These are phyloP conservation scores for Cicer chorassanicum DNA, from an alignment of 306 rosid species.

Conservation along the genomic window DNA sequence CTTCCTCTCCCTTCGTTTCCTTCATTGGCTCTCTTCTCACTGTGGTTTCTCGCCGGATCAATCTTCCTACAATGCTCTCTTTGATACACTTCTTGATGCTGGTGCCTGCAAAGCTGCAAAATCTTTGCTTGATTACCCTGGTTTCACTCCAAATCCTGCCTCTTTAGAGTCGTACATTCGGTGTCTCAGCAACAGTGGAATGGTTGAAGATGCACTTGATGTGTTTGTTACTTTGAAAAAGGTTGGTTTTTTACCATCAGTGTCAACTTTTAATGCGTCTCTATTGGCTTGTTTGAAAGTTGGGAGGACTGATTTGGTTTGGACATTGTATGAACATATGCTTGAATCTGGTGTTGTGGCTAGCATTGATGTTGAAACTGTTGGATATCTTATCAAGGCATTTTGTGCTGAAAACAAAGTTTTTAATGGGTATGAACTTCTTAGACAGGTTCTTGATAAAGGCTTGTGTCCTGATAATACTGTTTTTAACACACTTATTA, in stretches of 20 bases:
- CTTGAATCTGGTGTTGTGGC: conserved; percentile 57
- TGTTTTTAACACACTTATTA: conserved; percentile 61
- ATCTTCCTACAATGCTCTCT: conserved; percentile 55
- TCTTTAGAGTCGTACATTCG: conserved; percentile 63
- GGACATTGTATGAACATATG: conserved; percentile 74
- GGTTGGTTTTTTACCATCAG: conserved; percentile 53
- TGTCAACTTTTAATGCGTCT: conserved; percentile 64
- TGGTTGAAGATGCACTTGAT: conserved; percentile 58
- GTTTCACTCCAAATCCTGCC: conserved; percentile 53
- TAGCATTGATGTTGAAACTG: conserved; percentile 59
- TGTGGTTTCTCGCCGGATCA: conserved; percentile 58
- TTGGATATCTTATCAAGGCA: conserved; percentile 64
- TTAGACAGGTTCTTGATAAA: conserved; percentile 60
- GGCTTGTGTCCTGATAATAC: conserved; percentile 59
- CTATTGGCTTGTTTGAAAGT: conserved; percentile 59
- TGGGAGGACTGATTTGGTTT: conserved; percentile 62
- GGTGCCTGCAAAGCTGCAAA: conserved; percentile 64
- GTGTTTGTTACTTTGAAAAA: conserved; percentile 54
- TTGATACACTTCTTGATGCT: conserved; percentile 66
- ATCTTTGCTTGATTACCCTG: conserved; percentile 48
- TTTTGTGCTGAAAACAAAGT: conserved; percentile 59
- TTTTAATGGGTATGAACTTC: conserved; percentile 64
- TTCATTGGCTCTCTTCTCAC: conserved; percentile 64
- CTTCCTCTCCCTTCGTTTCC: conserved; percentile 73
- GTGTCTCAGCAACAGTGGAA: conserved; percentile 59